Base-by-base conservation (phyloP, 257 asterid species). In the Lycium ferocissimum region DNA sequence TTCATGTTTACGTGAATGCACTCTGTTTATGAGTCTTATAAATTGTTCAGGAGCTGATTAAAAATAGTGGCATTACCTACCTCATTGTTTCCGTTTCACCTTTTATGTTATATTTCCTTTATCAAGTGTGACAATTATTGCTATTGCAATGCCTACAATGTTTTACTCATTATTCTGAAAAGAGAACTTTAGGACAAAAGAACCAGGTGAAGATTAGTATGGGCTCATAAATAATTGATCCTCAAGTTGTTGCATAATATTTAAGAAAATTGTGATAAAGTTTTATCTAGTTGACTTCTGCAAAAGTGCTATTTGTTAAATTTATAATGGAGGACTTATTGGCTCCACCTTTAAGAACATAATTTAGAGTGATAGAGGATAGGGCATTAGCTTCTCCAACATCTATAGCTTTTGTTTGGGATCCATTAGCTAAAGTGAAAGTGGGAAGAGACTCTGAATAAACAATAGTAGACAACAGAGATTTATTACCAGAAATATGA, bases 231-330 rank as follows among this genome's bases (percentile, higher is more conserved):
- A 51, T 26, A 14, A 56, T 9, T 53, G 49, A 26, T 53, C 49
- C 51, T 75, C 62, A 49, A 51, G 45, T 49, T 75, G 82, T 78
- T 78, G 65, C 43, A 17, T 22, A 7, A 78, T 15, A 9, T 35
- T 75, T 10, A 26, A 53, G 65, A 76, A 49, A 76, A 78, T 33
- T 78, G 33, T 78, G 82, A 78, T 49, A 76, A 51, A 26, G 26
- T 53, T 78, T 78, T 53, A 26, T 78, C 9, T 53, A 53, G 65
- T 53, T 78, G 65, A 78, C 49, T 51, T 51, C 15, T 14, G 15
- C 15, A 53, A 26, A 4, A 35, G 47, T 53, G 82, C 33, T 53
- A 49, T 78, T 75, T 53, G 82, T 53, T 78, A 56, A 33, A 26
- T 51, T 14, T 53, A 78, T 53, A 49, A 78, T 53, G 49, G 62